Evolutionary conservation across 164 flowering plant genomes (phyloP), one percentile per base, ranked within the genome.

Genomic region (Kalanchoe fedtschenkoi): DNA sequence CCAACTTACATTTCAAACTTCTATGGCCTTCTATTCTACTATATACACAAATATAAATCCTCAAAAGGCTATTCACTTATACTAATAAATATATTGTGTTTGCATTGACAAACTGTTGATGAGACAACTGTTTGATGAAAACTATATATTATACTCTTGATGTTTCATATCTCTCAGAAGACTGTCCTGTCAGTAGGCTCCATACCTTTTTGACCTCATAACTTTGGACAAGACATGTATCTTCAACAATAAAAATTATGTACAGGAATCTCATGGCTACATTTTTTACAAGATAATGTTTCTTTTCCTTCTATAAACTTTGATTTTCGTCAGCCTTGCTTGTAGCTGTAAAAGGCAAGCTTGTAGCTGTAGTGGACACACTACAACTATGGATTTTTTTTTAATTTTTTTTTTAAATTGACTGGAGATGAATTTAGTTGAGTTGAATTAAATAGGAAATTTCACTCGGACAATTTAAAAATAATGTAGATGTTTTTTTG

Each of bases 81-180:
- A 37, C 8, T 37, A 37, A 37, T 3, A 7, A 46, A 22, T 46
- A 21, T 15, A 28, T 24, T 15, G 32, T 17, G 2, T 29, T 24
- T 51, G 28, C 56, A 28, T 51, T 26, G 56, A 51, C 30, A 24
- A 51, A 51, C 30, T 51, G 32, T 51, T 29, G 32, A 51, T 28
- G 16, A 51, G 54, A 47, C 56, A 51, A 29, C 7, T 51, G 32
- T 51, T 51, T 51, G 56, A 26, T 51, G 56, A 51, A 26, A 51
- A 51, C 30, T 51, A n/a, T 11, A 3, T 19, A 22, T 51, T 42
- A 16, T 44, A 44, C 51, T 44, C 6, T 44, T 17, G 51, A 44
- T 19, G 51, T 44, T 44, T 47, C 30, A 26, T 24, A 51, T 51
- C 14, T 51, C 4, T 51, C 32, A 51, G 56, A 29, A 51, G 56